Percentiles rank a stretch among this genome's conserved stretches.
These are phyloP conservation scores for Posidonia australis DNA, from an alignment of 106 monocot species.

Conservation along the genomic window DNA sequence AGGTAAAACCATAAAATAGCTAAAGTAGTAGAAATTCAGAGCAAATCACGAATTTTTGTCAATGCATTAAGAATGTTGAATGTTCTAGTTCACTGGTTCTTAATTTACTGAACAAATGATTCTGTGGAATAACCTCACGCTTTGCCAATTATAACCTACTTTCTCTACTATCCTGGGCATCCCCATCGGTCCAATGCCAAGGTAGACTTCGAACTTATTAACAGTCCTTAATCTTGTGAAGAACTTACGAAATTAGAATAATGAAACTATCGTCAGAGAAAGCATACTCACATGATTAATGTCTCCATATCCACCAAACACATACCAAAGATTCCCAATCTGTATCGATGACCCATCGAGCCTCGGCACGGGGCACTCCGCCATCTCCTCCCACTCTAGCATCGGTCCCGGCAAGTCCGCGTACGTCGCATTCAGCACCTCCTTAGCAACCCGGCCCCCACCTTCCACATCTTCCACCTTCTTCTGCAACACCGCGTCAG, in stretches of 20 bases:
- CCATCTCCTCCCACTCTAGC: conserved; percentile 84
- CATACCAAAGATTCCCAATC: conserved; percentile 65
- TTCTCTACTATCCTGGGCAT: no score
- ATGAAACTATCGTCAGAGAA: not conserved
- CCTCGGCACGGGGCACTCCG: conserved; percentile 68
- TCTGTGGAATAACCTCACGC: no score
- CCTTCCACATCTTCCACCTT: not conserved
- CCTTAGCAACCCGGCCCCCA: not conserved
- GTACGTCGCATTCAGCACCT: conserved; percentile 50
- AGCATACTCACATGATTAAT: conserved; percentile 62
- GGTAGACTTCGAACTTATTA: no score
- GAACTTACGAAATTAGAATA: not conserved
- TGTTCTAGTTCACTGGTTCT: no score
- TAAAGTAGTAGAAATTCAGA: no score
- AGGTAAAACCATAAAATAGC: no score
- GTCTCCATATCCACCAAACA: conserved; percentile 82
- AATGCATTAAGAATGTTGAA: no score
- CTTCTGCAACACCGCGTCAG: not conserved
- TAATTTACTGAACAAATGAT: no score
- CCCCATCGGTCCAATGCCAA: no score
- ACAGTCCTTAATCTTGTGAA: no score
- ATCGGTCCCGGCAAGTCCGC: conserved; percentile 59
- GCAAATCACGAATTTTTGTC: no score
- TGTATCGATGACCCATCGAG: conserved; percentile 82
- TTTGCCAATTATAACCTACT: no score